Conservation (phyloP, 1,139 yeast genomes). For the Geotrichum histeridarum region DNA sequence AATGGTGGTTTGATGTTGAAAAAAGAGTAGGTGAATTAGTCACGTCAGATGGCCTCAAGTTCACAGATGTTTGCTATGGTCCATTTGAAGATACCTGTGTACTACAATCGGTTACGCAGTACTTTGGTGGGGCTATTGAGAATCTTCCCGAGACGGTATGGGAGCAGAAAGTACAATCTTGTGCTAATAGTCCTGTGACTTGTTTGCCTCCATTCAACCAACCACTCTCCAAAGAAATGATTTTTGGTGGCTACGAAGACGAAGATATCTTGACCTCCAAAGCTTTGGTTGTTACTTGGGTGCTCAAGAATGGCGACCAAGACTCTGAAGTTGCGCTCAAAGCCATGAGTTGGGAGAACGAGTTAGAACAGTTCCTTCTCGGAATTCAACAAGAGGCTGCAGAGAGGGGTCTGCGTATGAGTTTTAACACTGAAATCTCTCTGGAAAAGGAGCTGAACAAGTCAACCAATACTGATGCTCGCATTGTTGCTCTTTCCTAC, state of each 20-base stretch:
- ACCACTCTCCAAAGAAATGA: constrained; percentile 65
- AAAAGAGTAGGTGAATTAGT: constrained; percentile 42
- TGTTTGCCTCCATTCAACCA: constrained; percentile 90
- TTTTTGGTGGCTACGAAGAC: constrained; percentile 56
- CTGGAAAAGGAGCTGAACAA: constrained; percentile 77
- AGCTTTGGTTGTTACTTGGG: constrained; percentile 72
- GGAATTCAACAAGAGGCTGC: constrained; percentile 43
- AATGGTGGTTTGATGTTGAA: constrained; percentile 89
- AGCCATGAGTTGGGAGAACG: constrained; percentile 62
- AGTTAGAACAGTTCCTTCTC: constrained; percentile 53
- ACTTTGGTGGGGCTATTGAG: constrained; percentile 61
- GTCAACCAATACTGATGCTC: constrained; percentile 73
- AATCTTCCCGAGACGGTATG: constrained; percentile 51
- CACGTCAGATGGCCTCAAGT: constrained; percentile 33
- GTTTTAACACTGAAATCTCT: constrained; percentile 78
- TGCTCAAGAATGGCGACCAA: constrained; percentile 48
- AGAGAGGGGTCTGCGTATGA: constrained; percentile 50
- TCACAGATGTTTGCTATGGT: constrained; percentile 74
- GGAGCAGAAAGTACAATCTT: constrained; percentile 49
- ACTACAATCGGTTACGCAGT: constrained; percentile 86
- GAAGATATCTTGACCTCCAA: constrained; percentile 52
- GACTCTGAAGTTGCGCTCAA: constrained; percentile 40
- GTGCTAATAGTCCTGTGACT: constrained; percentile 78
- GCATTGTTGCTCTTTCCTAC: constrained; percentile 68
- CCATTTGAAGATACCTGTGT: constrained; percentile 74